Conservation (phyloP, 768 basidiomycete genomes). For the Leucogyrophana mollusca region DNA sequence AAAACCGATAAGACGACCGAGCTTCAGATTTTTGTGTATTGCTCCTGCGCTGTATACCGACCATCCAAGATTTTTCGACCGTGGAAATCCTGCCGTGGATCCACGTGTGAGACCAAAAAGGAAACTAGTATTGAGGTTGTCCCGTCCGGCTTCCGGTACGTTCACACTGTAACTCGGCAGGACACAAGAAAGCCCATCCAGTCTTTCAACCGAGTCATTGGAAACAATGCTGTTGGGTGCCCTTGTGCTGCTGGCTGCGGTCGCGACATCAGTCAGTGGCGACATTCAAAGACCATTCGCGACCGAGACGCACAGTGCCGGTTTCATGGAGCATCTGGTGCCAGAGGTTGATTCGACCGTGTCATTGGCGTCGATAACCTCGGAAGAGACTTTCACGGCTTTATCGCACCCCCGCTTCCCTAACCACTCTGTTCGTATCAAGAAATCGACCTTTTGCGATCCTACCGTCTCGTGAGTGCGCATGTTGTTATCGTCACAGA, state of each 20-base stretch:
- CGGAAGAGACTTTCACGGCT: conserved; percentile 32
- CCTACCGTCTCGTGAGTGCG: conserved; percentile 46
- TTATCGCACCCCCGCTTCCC: conserved; percentile 52
- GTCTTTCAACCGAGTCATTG: no score
- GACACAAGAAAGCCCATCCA: no score
- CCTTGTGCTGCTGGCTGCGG: conserved; percentile 4
- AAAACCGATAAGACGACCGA: not conserved
- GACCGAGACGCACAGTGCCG: not conserved
- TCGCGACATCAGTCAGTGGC: conserved; percentile 3
- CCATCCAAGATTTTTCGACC: conserved; percentile 28
- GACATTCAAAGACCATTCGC: conserved; percentile 9
- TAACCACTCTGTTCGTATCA: conserved; percentile 53
- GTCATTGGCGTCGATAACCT: conserved; percentile 23
- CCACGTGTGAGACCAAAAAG: conserved; percentile 13
- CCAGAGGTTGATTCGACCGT: conserved; percentile 7
- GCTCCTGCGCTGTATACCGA: not conserved
- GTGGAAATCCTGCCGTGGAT: conserved; percentile 18
- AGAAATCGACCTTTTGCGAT: conserved; percentile 62
- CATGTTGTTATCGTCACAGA: not conserved
- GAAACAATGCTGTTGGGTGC: conserved; percentile 6
- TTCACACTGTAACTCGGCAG: no score
- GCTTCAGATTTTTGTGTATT: no score
- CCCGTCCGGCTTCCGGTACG: no score
- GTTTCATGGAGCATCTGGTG: not conserved
- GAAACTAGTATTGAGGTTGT: conserved; percentile 1